A percentile compares a stretch with the other conserved stretches of the same genome.
phyloP scores from a whole-genome alignment of 371 early-diverging fungal genomes.

The Nematocida sp. region DNA sequence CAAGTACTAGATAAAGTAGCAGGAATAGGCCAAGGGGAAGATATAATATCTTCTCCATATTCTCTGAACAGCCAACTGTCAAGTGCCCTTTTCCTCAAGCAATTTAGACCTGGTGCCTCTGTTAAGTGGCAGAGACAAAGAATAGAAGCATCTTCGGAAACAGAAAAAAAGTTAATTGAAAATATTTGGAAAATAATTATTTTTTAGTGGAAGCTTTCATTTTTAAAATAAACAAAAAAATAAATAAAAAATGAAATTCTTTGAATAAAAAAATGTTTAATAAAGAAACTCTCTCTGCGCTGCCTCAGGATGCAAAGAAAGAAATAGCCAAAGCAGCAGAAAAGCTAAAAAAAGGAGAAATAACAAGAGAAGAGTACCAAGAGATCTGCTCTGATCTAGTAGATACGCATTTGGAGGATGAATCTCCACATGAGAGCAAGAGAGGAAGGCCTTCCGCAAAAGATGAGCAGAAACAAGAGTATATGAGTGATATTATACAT shows the following conservation, averaged over 20 bases:
- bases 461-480: conserved; percentile 66
- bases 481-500: conserved; percentile 67
- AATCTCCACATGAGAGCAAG: conserved; percentile 1
- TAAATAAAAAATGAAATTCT: conserved; percentile 2
- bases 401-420: conserved; percentile 7
- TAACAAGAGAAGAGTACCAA: conserved; percentile 22
- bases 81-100: conserved; percentile 58
- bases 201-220: not conserved
- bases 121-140: conserved; percentile 57
- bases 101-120: conserved; percentile 54
- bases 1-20: conserved; percentile 41
- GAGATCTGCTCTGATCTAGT: conserved; percentile 34
- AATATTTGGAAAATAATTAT: conserved; percentile 15
- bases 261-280: conserved; percentile 43
- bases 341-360: conserved; percentile 43
- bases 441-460: conserved; percentile 34
- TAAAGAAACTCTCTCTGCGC: conserved; percentile 56
- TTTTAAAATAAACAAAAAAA: not conserved
- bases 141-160: conserved; percentile 6
- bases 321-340: conserved; percentile 44
- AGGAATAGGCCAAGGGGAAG: conserved; percentile 45
- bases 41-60: conserved; percentile 28
- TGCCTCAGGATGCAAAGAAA: conserved; percentile 58
- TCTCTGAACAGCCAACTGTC: conserved; percentile 38
- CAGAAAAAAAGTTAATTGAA: conserved; percentile 27